These are phyloP conservation scores for Didymella glomerata DNA, from an alignment of 2,329 filamentous ascomycete species.

Conservation along the genomic window DNA sequence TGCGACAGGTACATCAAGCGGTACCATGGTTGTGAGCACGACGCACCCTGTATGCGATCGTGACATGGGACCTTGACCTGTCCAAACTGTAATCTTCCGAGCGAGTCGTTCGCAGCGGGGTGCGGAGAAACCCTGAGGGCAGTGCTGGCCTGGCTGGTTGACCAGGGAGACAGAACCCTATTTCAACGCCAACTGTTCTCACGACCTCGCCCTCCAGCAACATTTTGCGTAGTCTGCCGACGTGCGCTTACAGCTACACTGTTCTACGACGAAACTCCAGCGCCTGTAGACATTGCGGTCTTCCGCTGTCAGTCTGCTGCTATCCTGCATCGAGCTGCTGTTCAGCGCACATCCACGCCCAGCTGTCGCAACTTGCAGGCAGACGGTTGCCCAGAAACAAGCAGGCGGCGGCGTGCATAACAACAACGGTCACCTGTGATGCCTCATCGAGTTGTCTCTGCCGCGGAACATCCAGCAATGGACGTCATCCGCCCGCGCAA, in stretches of 20 bases:
- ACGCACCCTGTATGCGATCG: constrained; percentile 45
- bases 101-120: constrained; percentile 47
- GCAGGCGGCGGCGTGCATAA: constrained; percentile 44
- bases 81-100: constrained; percentile 48
- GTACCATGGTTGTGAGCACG: constrained; percentile 30
- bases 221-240: not conserved
- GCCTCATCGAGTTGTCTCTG: constrained; percentile 2
- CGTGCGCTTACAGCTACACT: not conserved
- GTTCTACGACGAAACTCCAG: not conserved
- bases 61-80: constrained; percentile 51
- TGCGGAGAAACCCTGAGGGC: constrained; percentile 52
- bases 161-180: constrained; percentile 51
- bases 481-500: not conserved
- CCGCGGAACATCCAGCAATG: constrained; percentile 4
- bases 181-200: constrained; percentile 39
- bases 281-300: constrained; percentile 7
- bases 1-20: constrained; percentile 36
- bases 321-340: constrained; percentile 33
- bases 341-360: constrained; percentile 23
- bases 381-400: constrained; percentile 30
- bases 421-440: constrained; percentile 38
- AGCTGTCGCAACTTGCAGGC: constrained; percentile 30
- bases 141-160: constrained; percentile 42
- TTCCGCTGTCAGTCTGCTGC: constrained; percentile 22
- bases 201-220: constrained; percentile 8